Base-by-base conservation (phyloP, 345 rosid genomes). In the Citrus hindsii region DNA sequence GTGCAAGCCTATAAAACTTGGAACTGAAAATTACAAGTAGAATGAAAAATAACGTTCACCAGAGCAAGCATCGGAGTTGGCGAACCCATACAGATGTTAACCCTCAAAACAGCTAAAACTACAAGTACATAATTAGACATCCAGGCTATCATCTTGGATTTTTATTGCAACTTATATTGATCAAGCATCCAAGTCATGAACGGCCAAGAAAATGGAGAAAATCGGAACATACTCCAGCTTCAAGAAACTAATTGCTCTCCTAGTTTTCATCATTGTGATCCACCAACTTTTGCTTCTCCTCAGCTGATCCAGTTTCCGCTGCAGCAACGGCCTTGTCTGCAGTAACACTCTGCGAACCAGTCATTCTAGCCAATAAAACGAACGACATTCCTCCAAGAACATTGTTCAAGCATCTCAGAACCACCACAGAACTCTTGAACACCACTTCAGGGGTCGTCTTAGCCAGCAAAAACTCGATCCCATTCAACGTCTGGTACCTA, bases 341-440 rank as follows among this genome's bases (percentile, higher is more conserved):
- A 30, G 16, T 87, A 38, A 83, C 86, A 24, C 92, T 86, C 84
- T 97, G 99, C 6, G 99, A 86, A 25, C 99, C 99, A 1, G 99
- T 97, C 88, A 97, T 19, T 87, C 98, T 92, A 19, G 99, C 99
- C 80, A 97, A 79, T 12, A 90, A 67, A 42, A 97, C 99, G 85
- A 97, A 97, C 4, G 99, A 80, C 95, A 94, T 85, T 13, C 99
- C 99, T 5, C 99, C 99, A 21, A 92, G 85, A 18, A 94, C 88
- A 51, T 97, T 97, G 77, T 97, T 97, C 48, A 81, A 73, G 82
- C 94, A 89, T 82, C 99, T 86, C 77, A 97, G 85, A 63, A 82
- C 92, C 74, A 94, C 91, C 71, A 97, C 99, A 1, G 98, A 90
- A 2, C 89, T 84, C 93, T 94, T 94, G 79, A 97, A 97, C 3